These are phyloP conservation scores for Pyrenophora teres DNA, from an alignment of 2,329 filamentous ascomycete genomes.

Conservation along the genomic window DNA sequence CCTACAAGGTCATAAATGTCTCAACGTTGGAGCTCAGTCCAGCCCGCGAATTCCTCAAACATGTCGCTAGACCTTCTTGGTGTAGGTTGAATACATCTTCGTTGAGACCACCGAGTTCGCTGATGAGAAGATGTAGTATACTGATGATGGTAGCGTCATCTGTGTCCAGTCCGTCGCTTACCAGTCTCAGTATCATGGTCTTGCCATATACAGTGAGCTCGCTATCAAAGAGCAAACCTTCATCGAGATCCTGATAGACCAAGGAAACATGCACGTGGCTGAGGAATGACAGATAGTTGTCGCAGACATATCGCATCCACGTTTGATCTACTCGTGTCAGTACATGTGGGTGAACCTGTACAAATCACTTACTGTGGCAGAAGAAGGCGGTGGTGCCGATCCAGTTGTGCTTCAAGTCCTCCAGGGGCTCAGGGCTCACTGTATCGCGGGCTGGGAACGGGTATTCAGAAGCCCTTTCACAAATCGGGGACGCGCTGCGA, in stretches of 20 bases:
- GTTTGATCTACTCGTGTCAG: constrained; percentile 22
- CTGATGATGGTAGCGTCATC: constrained; percentile 40
- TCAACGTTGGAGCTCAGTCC: constrained; percentile 24
- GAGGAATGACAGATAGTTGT: constrained; percentile 38
- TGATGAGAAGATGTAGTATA: constrained; percentile 40
- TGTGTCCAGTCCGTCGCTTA: constrained; percentile 33
- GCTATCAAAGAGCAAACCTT: constrained; percentile 36
- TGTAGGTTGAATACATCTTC: constrained; percentile 40
- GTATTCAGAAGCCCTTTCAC: constrained; percentile 29
- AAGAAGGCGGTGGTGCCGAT: constrained; percentile 26
- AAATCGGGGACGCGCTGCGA: constrained; percentile 28
- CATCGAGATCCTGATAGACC: constrained; percentile 39
- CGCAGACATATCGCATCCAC: constrained; percentile 40
- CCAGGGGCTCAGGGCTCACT: constrained; percentile 19
- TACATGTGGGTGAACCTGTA: too few species aligned
- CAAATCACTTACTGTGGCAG: constrained; percentile 23
- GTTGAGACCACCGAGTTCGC: constrained; percentile 37
- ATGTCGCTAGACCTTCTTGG: constrained; percentile 28
- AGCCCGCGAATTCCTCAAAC: constrained; percentile 34
- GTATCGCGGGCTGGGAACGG: constrained; percentile 23
- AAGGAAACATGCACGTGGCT: constrained; percentile 41
- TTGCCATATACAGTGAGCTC: constrained; percentile 41
- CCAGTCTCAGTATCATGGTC: constrained; percentile 33
- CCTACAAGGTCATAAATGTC: constrained; percentile 38
- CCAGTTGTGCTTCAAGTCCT: constrained; percentile 32